A percentile compares a stretch with the other conserved stretches of the same genome.
These are phyloP conservation scores for Colletotrichum echinochloae DNA, from an alignment of 2,329 filamentous ascomycete species.

Conservation along the genomic window DNA sequence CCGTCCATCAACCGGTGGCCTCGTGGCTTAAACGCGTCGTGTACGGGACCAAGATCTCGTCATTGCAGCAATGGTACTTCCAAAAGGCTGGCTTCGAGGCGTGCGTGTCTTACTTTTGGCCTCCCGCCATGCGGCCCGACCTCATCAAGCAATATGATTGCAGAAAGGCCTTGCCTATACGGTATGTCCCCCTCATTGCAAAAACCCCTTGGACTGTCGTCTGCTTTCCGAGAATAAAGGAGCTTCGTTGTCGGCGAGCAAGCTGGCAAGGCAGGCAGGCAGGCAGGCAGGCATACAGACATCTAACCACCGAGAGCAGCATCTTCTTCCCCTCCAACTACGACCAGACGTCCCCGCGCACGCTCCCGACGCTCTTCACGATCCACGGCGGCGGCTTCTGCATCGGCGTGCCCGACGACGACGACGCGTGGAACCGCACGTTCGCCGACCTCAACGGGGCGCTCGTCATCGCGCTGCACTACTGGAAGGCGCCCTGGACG, in stretches of 20 bases:
- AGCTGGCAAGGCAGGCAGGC: no score
- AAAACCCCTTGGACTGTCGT: no score
- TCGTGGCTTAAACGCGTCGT: slow-evolving; percentile 34
- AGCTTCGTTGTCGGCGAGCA: no score
- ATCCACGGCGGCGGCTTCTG: slow-evolving; percentile 66
- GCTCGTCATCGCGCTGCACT: slow-evolving; percentile 62
- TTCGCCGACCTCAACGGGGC: slow-evolving; percentile 55
- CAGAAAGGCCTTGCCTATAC: slow-evolving; percentile 35
- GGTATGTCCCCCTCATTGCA: slow-evolving; percentile 24
- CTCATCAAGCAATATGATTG: slow-evolving; percentile 41
- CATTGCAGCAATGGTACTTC: slow-evolving; percentile 32
- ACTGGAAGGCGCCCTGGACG: slow-evolving; percentile 58
- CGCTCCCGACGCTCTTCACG: slow-evolving; percentile 59
- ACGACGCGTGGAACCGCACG: slow-evolving; percentile 60
- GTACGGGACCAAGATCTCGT: slow-evolving; percentile 36
- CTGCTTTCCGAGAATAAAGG: no score
- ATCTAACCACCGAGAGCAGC: slow-evolving; percentile 28
- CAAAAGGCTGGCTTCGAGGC: slow-evolving; percentile 34
- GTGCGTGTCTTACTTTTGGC: slow-evolving; percentile 34
- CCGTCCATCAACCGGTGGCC: slow-evolving; percentile 10
- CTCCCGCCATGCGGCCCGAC: slow-evolving; percentile 30
- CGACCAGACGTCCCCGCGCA: slow-evolving; percentile 46
- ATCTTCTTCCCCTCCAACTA: slow-evolving; percentile 56
- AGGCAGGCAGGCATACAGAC: no score
- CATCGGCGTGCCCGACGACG: slow-evolving; percentile 56